Percentiles rank a stretch among this genome's conserved stretches.
phyloP scores from a whole-genome alignment of 176 grass and related monocot genomes.

The Carex kokanica region DNA sequence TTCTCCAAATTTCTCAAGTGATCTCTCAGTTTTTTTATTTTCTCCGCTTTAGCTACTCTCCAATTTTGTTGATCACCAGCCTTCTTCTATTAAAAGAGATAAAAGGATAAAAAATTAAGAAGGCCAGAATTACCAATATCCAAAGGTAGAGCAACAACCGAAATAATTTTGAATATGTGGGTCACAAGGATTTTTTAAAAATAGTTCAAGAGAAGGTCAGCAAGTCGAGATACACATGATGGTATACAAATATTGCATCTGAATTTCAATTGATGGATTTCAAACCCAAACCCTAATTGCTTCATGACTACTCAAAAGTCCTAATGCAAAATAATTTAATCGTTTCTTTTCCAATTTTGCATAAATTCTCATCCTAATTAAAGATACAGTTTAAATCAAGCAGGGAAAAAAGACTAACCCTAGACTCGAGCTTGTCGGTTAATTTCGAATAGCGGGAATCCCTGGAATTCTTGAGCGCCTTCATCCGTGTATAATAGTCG shows the following conservation, averaged over 20 bases:
- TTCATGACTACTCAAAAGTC: neutral
- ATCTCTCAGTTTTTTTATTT: constrained; percentile 63
- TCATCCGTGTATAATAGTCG: constrained; percentile 51
- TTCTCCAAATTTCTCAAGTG: constrained; percentile 45
- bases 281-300: neutral
- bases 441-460: constrained; percentile 58
- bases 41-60: constrained; percentile 60
- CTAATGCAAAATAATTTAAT: neutral
- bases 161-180: neutral
- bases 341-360: neutral
- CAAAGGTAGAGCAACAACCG: neutral
- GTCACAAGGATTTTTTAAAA: neutral
- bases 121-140: constrained; percentile 6
- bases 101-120: neutral
- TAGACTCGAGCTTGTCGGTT: constrained; percentile 41
- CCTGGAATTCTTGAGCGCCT: constrained; percentile 47
- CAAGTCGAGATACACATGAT: neutral
- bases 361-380: neutral
- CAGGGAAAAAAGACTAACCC: constrained; percentile 43
- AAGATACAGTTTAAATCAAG: neutral
- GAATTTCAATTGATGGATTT: neutral
- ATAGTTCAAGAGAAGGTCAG: neutral
- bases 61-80: constrained; percentile 66
- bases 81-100: constrained; percentile 46
- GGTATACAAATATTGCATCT: neutral